Base-by-base conservation (phyloP, 352 stramenopile genomes). In the Thraustochytrium striatum region DNA sequence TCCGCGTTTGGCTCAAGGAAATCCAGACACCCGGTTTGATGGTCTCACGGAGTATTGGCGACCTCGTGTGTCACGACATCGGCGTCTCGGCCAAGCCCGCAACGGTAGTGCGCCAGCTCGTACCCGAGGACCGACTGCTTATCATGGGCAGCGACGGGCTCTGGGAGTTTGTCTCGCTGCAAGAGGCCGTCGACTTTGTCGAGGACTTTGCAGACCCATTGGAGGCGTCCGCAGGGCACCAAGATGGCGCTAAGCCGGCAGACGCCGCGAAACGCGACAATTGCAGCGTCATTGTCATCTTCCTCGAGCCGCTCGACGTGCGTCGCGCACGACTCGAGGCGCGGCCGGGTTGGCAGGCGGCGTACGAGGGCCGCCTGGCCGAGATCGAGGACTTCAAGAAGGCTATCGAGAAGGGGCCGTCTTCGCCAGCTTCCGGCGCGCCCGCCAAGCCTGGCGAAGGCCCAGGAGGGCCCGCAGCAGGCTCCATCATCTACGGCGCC, bases 81-180 rank as follows among this genome's bases (percentile, higher is more conserved):
- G 65, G 65, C 43, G 65, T 75, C 13, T 7, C 32, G 8, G 21
- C 57, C 21, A 86, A 92, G 53, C 89, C 88, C 16, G 89, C 86
- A 36, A 83, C 93, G 11, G 82, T 83, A 7, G 84, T 85, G 2
- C 68, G 88, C n/a, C 61, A 86, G 21, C 72, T 93, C 57, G 79
- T 86, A 55, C 83, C 86, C 1, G 86, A 44, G 44, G 88, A 93
- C 52, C 87, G 89, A 65, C 90, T 86, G 43, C 61, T 93, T 28
- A 88, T 93, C 52, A 69, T 93, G n/a, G 89, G 87, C 8, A 93
- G 88, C 62, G 89, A 93, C 58, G 89, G 89, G 0, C 81, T 93
- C 3, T 93, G 88, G 88, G 89, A 93, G 82, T 87, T 92, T 5
- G 84, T 93, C 38, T 85, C 86, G 0, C 84, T 85, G 1, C 84